Evolutionary conservation across 2,329 filamentous ascomycete genomes (phyloP), one percentile per base, ranked within the genome.

Genomic region (Tolypocladium nubicola): DNA sequence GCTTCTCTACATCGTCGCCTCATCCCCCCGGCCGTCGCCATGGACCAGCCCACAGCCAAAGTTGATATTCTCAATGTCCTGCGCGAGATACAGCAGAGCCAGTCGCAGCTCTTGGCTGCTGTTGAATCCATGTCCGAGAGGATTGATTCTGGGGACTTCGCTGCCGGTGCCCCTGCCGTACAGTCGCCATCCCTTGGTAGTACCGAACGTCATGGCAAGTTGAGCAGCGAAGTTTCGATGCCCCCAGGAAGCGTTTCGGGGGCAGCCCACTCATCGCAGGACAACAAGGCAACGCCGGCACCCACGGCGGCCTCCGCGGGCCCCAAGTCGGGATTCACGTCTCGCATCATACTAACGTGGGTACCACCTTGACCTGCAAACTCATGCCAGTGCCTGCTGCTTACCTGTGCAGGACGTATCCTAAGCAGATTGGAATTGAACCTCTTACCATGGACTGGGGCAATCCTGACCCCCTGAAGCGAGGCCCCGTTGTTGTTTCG

Each of bases 391-490:
- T 38, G 49, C 47, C 19, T 5, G 53, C 26, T 56, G 55, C 58
- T 61, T 53, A 65, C 56, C 47, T 40, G 38, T 45, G 14, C 49
- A 84, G 81, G 54, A 96, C 92, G 7, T 97, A 97, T 72, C 93
- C 93, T 35, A 91, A 90, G 65, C 93, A 97, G 74, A 90, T 89
- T 63, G 93, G 93, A 61, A 93, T 97, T 72, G 89, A 96, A 62
- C 92, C 93, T n/a, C 76, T 97, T 55, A 83, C 85, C 26, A 84
- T 97, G 79, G 81, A 88, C 64, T 97, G 93, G 93, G 93, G 93
- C 54, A 84, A 90, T 57, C 75, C 81, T 56, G 89, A 96, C 69
- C 84, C 89, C 43, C 72, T 79, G 58, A 78, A 85, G 65, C 84
- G 93, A 72, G 94, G 93, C 1, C 93, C 93, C 5, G 89, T 97